Conservation (phyloP, 371 early-diverging fungal genomes). For the Actinomortierella ambigua region DNA sequence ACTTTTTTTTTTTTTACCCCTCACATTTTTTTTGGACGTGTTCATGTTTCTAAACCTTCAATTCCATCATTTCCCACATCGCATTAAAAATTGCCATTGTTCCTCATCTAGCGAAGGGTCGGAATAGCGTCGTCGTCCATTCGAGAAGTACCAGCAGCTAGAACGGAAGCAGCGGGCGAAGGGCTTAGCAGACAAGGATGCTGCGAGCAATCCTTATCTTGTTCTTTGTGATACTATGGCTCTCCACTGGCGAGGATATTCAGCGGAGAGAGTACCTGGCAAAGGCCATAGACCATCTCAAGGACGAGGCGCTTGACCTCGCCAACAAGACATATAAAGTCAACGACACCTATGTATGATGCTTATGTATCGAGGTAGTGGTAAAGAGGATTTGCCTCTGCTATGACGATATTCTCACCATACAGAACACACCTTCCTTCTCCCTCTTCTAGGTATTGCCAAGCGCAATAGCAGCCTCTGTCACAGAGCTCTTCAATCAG, state of each 20-base stretch:
- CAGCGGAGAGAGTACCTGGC: conserved; percentile 18
- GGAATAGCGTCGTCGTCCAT: no score
- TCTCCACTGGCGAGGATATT: conserved; percentile 27
- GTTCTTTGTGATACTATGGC: conserved; percentile 36
- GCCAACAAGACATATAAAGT: conserved; percentile 59
- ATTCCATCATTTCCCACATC: no score
- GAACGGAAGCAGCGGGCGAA: no score
- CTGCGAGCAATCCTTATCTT: conserved; percentile 6
- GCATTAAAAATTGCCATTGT: no score
- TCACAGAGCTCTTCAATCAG: conserved; percentile 44
- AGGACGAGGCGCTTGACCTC: conserved; percentile 49
- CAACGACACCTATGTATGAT: conserved; percentile 56
- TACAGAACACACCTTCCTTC: background rate
- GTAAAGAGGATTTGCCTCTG: background rate
- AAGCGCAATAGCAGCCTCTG: conserved; percentile 30
- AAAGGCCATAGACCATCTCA: conserved; percentile 37
- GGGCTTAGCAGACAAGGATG: no score
- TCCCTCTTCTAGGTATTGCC: conserved; percentile 50
- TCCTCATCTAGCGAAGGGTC: no score
- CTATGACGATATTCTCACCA: background rate
- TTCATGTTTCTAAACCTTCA: no score
- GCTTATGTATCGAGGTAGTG: background rate
- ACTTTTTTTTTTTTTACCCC: no score
- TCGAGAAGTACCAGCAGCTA: no score
- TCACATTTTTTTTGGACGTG: no score